Evolutionary conservation across 1,284 basidiomycete genomes (phyloP).

Genomic region (Phylloboletellus chloephorus): DNA sequence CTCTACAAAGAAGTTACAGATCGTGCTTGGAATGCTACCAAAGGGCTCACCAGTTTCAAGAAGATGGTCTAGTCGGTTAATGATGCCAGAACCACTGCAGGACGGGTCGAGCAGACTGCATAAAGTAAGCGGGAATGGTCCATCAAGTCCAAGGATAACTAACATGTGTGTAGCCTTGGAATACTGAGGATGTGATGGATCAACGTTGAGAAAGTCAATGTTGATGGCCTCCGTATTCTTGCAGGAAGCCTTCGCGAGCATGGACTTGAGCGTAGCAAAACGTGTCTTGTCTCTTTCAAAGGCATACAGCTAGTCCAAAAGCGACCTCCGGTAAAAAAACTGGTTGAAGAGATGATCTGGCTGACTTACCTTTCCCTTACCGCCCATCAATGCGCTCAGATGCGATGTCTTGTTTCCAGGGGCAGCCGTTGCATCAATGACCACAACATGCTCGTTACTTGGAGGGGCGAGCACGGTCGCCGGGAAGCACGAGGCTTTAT

Average conservation of each 20-base stretch:
- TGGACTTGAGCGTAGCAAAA: slow-evolving; percentile 75
- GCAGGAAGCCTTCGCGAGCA: slow-evolving; percentile 79
- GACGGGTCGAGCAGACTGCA: slow-evolving; percentile 84
- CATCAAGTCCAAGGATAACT: slow-evolving; percentile 27
- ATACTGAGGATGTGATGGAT: slow-evolving; percentile 62
- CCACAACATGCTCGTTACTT: slow-evolving; percentile 42
- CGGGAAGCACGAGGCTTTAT: slow-evolving; percentile 97
- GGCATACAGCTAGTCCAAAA: slow-evolving; percentile 60
- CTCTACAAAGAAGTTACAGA: slow-evolving; percentile 30
- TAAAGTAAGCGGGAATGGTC: slow-evolving; percentile 3
- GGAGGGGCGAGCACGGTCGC: slow-evolving; percentile 75
- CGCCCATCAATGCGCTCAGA: slow-evolving; percentile 80
- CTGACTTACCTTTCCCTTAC: slow-evolving; percentile 64
- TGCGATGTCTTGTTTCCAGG: slow-evolving; percentile 99
- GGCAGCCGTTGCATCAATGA: slow-evolving; percentile 94
- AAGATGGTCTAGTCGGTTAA: slow-evolving; percentile 85
- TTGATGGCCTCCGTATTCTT: slow-evolving; percentile 70
- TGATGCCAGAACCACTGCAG: slow-evolving; percentile 89
- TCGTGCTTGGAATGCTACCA: not conserved
- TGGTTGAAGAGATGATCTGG: not conserved
- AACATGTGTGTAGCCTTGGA: slow-evolving; percentile 78
- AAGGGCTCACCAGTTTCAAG: slow-evolving; percentile 54
- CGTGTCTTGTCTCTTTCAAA: slow-evolving; percentile 81
- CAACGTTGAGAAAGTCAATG: slow-evolving; percentile 73
- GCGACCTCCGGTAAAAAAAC: slow-evolving; percentile 12